Conservation (phyloP, 345 rosid genomes). For the Lepidium sativum region DNA sequence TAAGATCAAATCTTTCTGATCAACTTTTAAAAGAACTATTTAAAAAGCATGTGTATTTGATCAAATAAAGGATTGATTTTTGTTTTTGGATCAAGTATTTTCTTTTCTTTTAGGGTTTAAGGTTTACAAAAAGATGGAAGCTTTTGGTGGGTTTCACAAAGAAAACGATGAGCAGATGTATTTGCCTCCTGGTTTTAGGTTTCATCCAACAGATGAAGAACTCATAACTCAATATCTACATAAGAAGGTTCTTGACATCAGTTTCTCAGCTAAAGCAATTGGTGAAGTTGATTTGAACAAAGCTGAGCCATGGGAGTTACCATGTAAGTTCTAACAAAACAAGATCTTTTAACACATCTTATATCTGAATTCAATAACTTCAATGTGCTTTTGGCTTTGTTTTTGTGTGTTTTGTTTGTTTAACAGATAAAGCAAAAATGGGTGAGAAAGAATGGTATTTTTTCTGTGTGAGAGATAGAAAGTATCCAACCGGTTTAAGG, state of each 20-base stretch:
- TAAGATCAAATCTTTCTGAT: slow-evolving; percentile 24
- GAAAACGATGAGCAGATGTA: slow-evolving; percentile 61
- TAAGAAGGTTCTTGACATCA: slow-evolving; percentile 54
- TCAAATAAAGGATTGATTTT: slow-evolving; percentile 1
- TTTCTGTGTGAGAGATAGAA: slow-evolving; percentile 81
- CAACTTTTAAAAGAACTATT: neutral
- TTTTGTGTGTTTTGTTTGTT: neutral
- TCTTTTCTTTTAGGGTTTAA: slow-evolving; percentile 31
- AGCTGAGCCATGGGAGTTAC: slow-evolving; percentile 98
- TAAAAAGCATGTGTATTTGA: neutral
- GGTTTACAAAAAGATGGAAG: slow-evolving; percentile 34
- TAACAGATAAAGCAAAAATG: slow-evolving; percentile 85
- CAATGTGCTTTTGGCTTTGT: neutral
- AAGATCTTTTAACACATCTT: neutral
- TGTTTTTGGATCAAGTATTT: slow-evolving; percentile 7
- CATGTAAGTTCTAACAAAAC: slow-evolving; percentile 42
- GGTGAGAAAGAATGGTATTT: slow-evolving; percentile 97
- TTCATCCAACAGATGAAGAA: slow-evolving; percentile 96
- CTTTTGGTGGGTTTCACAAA: slow-evolving; percentile 30
- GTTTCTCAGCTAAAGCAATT: slow-evolving; percentile 62
- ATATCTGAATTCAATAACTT: neutral
- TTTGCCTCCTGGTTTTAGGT: slow-evolving; percentile 87
- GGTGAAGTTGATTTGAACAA: slow-evolving; percentile 94
- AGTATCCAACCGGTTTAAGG: slow-evolving; percentile 82
- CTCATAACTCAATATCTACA: slow-evolving; percentile 72